Evolutionary conservation across 441 rosid genomes (phyloP), one percentile per base, ranked within the genome.

Genomic region (Biscutella laevigata): DNA sequence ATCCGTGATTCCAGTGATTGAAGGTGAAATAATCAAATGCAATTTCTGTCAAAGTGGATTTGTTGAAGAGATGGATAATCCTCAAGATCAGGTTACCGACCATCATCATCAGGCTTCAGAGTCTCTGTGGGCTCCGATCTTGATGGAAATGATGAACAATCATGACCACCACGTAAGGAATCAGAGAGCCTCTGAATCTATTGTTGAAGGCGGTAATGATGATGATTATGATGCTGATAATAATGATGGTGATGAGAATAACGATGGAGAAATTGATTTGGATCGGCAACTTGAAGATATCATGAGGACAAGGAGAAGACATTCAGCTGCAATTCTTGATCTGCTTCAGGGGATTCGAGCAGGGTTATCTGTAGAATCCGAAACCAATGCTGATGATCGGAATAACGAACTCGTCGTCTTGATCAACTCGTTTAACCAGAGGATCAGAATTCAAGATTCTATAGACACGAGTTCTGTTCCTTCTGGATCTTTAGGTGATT

Each of bases 81-180:
- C 49, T 68, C 78, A 64, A 24, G 86, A 72, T 10, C 39, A 74
- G 14, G 48, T 7, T 15, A 79, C 78, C 57, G 9, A 74, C 17
- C 74, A 51, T 26, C 59, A 32, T 43, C 47, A 11, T 5, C 51
- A 32, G 2, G 37, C 44, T 48, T 62, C 32, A 1, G 62, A 76
- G 34, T 75, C 95, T 49, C 77, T 86, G 4, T 90, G 88, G 97
- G 86, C 86, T 21, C 89, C 97, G 0, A 59, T 90, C 62, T 76
- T 90, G 71, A 77, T 90, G 16, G 86, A 88, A 39, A 78, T 90
- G 85, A 75, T 84, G 74, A 80, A 74, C 16, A 77, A 71, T 62
- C 69, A 71, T 4, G 77, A 53, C 9, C 75, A 74, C 2, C 65
- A 69, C 3, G 63, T 76, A 36, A 72, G 84, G 57, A 35, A 62